A percentile compares a stretch with the other conserved stretches of the same genome.
Evolutionary conservation across 495 filamentous ascomycete genomes (phyloP).

Genomic region (Hypoxylon lienhwacheense): DNA sequence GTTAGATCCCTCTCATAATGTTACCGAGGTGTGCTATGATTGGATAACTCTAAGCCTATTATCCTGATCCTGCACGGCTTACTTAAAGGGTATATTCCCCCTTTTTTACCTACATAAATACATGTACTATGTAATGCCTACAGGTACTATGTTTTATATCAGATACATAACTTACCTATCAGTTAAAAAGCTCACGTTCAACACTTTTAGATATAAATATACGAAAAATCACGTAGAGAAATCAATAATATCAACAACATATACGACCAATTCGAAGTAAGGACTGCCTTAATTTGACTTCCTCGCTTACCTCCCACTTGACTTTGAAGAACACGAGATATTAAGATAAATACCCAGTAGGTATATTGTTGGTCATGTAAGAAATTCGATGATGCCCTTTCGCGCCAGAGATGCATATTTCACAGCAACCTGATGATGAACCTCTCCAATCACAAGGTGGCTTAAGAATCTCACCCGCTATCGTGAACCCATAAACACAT

Average conservation of each 20-base stretch:
- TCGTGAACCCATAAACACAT: constrained; percentile 38
- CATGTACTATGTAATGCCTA: constrained; percentile 1
- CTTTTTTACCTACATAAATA: constrained; percentile 10
- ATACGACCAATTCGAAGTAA: background rate
- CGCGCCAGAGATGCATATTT: constrained; percentile 36
- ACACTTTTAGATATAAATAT: background rate
- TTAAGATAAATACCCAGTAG: constrained; percentile 4
- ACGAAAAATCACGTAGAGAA: background rate
- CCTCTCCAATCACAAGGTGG: constrained; percentile 26
- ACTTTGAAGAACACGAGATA: constrained; percentile 1
- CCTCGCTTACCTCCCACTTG: constrained; percentile 3
- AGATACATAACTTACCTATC: background rate
- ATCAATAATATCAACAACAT: background rate
- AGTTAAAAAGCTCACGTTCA: too few relatives aligned
- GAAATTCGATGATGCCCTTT: constrained; percentile 29
- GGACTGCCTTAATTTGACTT: constrained; percentile 9
- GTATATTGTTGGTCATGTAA: background rate
- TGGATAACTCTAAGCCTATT: constrained; percentile 20
- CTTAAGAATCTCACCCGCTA: constrained; percentile 33
- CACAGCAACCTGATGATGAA: constrained; percentile 31
- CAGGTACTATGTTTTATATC: background rate
- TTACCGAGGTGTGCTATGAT: constrained; percentile 21
- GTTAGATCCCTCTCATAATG: constrained; percentile 20
- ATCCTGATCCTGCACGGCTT: constrained; percentile 1
- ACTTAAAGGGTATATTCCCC: constrained; percentile 22